Conservation (phyloP, 129 eudicot species). For the Tagetes patula region DNA sequence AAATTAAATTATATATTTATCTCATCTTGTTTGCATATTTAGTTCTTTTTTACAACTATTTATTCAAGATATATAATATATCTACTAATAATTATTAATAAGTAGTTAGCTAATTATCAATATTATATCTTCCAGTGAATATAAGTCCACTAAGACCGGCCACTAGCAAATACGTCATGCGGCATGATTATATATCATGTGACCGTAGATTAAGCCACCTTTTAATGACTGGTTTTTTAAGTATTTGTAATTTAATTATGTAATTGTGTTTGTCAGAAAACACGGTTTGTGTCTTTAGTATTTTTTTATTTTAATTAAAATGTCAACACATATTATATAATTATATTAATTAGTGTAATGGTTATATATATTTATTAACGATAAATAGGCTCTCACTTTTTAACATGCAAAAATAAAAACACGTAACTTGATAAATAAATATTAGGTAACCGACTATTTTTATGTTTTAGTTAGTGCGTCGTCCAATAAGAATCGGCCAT, state of each 20-base stretch:
- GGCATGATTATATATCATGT: not conserved
- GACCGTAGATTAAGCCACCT: constrained; percentile 4
- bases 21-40: not conserved
- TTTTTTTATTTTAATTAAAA: not conserved
- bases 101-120: not conserved
- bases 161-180: not conserved
- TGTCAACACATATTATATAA: not conserved
- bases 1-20: not conserved
- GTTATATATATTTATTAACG: too few species aligned
- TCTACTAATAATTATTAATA: not conserved
- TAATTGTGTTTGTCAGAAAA: not conserved
- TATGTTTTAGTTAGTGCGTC: not conserved
- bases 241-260: not conserved
- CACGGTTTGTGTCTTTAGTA: not conserved
- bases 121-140: not conserved
- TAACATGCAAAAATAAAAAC: not conserved
- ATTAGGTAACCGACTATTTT: not conserved
- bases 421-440: not conserved
- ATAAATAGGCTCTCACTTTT: too few species aligned
- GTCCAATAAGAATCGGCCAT: not conserved
- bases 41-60: not conserved
- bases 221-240: not conserved
- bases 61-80: not conserved
- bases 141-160: not conserved
- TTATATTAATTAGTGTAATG: too few species aligned